phyloP scores from a whole-genome alignment of 2,329 filamentous ascomycete genomes.

The Elsinoe australis region DNA sequence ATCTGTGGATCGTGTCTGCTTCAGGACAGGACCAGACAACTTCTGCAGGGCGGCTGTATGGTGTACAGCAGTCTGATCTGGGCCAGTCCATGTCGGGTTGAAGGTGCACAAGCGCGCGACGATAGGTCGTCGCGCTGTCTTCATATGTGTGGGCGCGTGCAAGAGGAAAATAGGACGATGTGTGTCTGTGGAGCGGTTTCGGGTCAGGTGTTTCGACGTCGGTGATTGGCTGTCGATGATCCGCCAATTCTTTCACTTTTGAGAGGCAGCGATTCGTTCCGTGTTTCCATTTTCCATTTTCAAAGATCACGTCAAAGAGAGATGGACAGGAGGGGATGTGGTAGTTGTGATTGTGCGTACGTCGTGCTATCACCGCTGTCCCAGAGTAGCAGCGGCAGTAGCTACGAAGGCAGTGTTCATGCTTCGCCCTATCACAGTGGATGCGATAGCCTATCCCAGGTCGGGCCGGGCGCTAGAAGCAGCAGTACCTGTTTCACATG shows the following conservation, averaged over 20 bases:
- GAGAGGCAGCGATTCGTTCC: conserved; percentile 5
- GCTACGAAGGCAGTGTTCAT: too few species aligned
- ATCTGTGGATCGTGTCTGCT: not conserved
- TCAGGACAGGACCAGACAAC: conserved; percentile 1
- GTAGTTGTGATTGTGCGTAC: too few species aligned
- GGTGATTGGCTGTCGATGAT: conserved; percentile 4
- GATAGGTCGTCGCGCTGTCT: conserved; percentile 5
- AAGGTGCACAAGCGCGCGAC: conserved; percentile 2
- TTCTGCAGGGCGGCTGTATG: conserved; percentile 1
- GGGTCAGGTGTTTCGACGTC: not conserved
- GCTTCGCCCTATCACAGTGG: too few species aligned
- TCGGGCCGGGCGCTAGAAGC: too few species aligned
- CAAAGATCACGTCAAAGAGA: too few species aligned
- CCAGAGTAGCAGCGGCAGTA: too few species aligned
- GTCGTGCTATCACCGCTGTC: too few species aligned
- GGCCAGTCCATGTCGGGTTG: not conserved
- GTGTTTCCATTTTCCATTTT: conserved; percentile 3
- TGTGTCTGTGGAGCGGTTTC: not conserved
- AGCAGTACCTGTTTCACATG: too few species aligned
- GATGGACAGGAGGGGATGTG: too few species aligned
- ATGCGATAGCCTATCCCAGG: too few species aligned
- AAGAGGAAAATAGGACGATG: not conserved
- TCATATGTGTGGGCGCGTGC: not conserved
- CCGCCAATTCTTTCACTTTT: conserved; percentile 5
- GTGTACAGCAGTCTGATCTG: not conserved